Percentiles rank a stretch among this genome's conserved stretches.
Evolutionary conservation across 805 yeast species (phyloP).

Genomic region (Myxozyma neotropica): DNA sequence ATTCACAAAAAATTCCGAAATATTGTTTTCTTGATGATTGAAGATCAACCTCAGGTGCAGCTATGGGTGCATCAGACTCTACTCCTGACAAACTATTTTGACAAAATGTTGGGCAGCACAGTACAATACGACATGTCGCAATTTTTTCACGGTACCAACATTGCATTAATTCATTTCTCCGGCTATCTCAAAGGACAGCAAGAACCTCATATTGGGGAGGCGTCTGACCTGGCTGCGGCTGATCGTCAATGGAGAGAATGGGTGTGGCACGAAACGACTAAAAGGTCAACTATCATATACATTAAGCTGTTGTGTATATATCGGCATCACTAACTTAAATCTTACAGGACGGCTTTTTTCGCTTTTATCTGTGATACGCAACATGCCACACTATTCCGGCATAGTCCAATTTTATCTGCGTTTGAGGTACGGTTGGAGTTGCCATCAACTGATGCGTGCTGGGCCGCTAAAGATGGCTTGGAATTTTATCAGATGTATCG

Average conservation of each 20-base stretch:
- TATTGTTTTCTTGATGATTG: constrained; percentile 39
- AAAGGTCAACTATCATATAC: constrained; percentile 33
- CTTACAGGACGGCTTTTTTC: constrained; percentile 45
- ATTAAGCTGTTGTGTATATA: background rate
- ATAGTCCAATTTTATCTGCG: constrained; percentile 44
- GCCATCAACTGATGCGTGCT: constrained; percentile 51
- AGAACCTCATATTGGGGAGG: constrained; percentile 34
- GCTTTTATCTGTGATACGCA: constrained; percentile 50
- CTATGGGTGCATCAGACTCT: constrained; percentile 41
- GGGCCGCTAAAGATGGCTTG: constrained; percentile 44
- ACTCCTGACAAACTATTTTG: constrained; percentile 39
- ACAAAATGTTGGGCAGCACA: constrained; percentile 39
- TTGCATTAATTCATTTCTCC: constrained; percentile 39
- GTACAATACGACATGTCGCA: constrained; percentile 42
- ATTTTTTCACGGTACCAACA: constrained; percentile 40
- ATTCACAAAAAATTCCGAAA: constrained; percentile 39
- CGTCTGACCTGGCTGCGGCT: constrained; percentile 23
- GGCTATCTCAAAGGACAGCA: constrained; percentile 38
- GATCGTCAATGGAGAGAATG: constrained; percentile 49
- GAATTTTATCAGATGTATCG: constrained; percentile 26
- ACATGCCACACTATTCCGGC: constrained; percentile 44
- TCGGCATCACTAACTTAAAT: background rate
- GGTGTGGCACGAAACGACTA: constrained; percentile 51
- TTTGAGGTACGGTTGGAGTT: constrained; percentile 51
- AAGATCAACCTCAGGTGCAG: constrained; percentile 38